Evolutionary conservation across 257 asterid species (phyloP).

Genomic region (Marsdenia floribunda): DNA sequence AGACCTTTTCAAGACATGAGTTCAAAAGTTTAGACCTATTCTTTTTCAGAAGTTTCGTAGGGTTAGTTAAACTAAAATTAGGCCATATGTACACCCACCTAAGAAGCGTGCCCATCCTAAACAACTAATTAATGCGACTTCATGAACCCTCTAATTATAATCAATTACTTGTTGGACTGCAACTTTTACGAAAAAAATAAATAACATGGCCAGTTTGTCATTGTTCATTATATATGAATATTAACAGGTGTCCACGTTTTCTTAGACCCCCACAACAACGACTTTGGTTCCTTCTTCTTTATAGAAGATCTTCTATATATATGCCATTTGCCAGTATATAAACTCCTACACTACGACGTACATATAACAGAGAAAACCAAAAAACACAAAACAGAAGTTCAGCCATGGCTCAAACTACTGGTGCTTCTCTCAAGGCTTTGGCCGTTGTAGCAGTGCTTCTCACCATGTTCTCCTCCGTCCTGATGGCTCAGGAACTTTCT

Average conservation of each 20-base stretch:
- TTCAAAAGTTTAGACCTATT: too few species aligned
- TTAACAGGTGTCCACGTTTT: conserved; percentile 7
- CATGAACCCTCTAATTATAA: not conserved
- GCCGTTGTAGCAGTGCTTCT: not conserved
- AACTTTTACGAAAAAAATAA: not conserved
- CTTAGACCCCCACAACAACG: conserved; percentile 6
- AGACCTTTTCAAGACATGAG: not conserved
- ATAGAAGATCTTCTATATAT: too few species aligned
- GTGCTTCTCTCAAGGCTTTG: not conserved
- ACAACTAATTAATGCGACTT: not conserved
- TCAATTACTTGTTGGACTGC: conserved; percentile 5
- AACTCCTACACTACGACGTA: not conserved
- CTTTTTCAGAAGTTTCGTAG: not conserved
- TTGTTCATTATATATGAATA: not conserved
- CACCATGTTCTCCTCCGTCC: not conserved
- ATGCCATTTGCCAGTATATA: not conserved
- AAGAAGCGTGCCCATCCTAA: not conserved
- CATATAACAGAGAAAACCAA: not conserved
- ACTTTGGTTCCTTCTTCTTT: not conserved
- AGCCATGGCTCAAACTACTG: not conserved
- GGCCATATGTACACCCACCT: not conserved
- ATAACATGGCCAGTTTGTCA: conserved; percentile 4
- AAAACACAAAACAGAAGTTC: not conserved
- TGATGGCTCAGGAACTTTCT: conserved; percentile 1
- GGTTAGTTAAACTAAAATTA: conserved; percentile 2